These are phyloP conservation scores for Phlyctochytrium arcticum DNA, from an alignment of 192 early-diverging fungal species.

Conservation along the genomic window DNA sequence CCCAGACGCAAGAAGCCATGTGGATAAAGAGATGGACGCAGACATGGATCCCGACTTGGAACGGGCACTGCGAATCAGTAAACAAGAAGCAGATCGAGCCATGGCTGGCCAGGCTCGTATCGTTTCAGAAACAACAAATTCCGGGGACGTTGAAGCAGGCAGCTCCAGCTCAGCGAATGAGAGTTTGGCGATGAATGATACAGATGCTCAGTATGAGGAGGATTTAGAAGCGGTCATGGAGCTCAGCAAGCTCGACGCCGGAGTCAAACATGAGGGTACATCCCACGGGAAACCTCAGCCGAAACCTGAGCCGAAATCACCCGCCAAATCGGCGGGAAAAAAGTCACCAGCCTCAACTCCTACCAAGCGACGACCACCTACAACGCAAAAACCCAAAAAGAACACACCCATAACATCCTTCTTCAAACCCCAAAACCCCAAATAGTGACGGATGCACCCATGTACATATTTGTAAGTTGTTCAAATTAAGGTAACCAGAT, in stretches of 20 bases:
- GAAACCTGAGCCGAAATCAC: not conserved
- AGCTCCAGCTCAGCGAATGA: not conserved
- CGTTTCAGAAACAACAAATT: not conserved
- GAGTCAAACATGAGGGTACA: not conserved
- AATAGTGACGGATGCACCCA: too few species aligned
- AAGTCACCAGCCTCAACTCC: not conserved
- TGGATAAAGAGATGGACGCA: not conserved
- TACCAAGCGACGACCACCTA: not conserved
- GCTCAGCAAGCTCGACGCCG: not conserved
- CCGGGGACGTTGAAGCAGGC: not conserved
- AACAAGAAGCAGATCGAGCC: not conserved
- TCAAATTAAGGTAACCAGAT: too few species aligned
- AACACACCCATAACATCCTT: not conserved
- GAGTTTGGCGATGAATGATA: not conserved
- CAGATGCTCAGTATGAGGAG: not conserved
- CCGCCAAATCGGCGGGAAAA: not conserved
- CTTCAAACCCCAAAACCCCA: constrained; percentile 3
- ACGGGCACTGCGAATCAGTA: not conserved
- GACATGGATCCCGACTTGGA: not conserved
- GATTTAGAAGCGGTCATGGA: not conserved
- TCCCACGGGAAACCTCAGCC: not conserved
- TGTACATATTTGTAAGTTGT: too few species aligned
- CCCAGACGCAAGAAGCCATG: not conserved
- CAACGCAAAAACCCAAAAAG: not conserved
- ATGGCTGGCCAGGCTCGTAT: not conserved